Percentiles rank a stretch among this genome's conserved stretches.
Conservation (phyloP, 257 asterid genomes). For the Misopates orontium region DNA sequence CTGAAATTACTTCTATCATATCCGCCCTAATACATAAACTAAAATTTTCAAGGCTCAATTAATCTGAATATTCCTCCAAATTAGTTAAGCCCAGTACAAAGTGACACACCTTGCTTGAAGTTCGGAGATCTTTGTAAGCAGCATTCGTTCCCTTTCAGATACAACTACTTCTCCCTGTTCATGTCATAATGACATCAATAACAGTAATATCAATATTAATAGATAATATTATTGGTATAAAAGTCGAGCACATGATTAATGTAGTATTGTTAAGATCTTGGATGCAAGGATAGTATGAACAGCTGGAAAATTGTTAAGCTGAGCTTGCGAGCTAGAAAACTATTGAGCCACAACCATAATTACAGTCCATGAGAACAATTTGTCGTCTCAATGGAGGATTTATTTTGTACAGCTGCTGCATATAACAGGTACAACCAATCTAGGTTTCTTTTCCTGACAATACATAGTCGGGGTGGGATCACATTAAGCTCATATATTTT, state of each 20-base stretch:
- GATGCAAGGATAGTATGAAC: slow-evolving; percentile 16
- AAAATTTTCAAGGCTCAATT: slow-evolving; percentile 6
- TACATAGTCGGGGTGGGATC: neutral
- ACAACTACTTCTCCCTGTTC: slow-evolving; percentile 58
- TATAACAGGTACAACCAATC: neutral
- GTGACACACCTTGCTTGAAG: slow-evolving; percentile 76
- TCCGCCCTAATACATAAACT: neutral
- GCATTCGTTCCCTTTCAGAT: slow-evolving; percentile 82
- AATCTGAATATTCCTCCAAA: neutral
- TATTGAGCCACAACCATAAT: neutral
- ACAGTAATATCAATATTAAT: neutral
- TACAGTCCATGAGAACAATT: neutral
- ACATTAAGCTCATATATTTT: neutral
- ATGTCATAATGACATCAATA: slow-evolving; percentile 13
- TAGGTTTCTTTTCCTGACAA: slow-evolving; percentile 1
- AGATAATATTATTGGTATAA: neutral
- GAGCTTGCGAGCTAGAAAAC: slow-evolving; percentile 7
- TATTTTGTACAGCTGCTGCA: no score
- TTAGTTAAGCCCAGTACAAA: neutral
- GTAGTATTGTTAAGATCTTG: slow-evolving; percentile 7
- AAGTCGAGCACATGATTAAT: neutral
- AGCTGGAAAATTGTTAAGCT: slow-evolving; percentile 2
- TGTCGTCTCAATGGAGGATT: no score
- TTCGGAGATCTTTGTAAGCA: slow-evolving; percentile 74
- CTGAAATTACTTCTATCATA: no score